Base-by-base conservation (phyloP, 2,329 filamentous ascomycete species). In the Xenoacremonium recifei region DNA sequence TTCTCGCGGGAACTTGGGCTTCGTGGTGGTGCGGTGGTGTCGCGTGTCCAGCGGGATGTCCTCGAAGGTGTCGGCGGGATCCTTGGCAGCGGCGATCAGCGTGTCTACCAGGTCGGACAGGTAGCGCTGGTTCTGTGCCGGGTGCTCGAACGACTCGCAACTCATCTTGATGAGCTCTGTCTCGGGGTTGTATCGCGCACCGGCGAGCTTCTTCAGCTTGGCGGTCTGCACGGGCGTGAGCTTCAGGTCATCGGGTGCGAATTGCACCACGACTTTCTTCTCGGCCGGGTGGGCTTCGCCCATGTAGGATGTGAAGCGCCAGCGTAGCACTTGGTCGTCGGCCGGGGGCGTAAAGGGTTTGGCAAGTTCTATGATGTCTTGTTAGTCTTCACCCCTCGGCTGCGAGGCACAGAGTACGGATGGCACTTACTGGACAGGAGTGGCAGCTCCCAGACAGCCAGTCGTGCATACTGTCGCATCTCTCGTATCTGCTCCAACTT, bases 81-180 rank as follows among this genome's bases (percentile, higher is more conserved):
- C 85, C 73, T 83, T 87, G 44, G 91, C 89, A 61, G 89, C 83
- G 6, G 71, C 72, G 45, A 99, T 70, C 51, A 99, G 70, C 37
- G 75, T 79, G 49, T 85, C 75, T 37, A 97, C 79, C 36, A 89
- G 67, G 57, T 95, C 89, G 39, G 82, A 85, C 17, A 99, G 76
- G 64, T 93, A 93, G n/a, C 89, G 83, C 76, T 97, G 99, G 73
- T 99, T 99, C 72, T 97, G 91, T 15, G 91, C 89, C 61, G 89
- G 86, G 41, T 91, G 87, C 61, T 89, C 82, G 65, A 87, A 95
- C 62, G 84, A 83, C 67, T 97, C 93, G 70, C 87, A 88, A 62
- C 87, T 90, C 78, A 99, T 96, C 69, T 88, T 90, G 57, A 96
- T 75, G 45, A 89, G 72, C 55, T 90, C 82, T 40, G 76, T 89